A percentile compares a stretch with the other conserved stretches of the same genome.
phyloP scores from a whole-genome alignment of 495 filamentous ascomycete genomes.

The Podospora anserina region DNA sequence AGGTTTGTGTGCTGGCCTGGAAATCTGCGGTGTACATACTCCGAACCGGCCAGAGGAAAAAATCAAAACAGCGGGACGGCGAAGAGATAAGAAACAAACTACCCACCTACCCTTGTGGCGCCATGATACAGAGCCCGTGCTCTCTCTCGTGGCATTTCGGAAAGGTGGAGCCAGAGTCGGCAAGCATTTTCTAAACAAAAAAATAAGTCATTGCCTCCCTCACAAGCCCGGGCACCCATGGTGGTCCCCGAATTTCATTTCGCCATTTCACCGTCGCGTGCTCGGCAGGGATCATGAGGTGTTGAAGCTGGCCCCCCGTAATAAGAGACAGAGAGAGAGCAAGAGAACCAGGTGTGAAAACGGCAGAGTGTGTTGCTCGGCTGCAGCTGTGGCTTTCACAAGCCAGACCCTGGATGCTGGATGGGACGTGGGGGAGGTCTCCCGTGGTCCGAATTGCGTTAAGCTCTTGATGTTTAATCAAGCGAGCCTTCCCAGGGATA shows the following conservation, averaged over 20 bases:
- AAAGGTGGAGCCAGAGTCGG: neutral
- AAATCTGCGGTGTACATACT: neutral
- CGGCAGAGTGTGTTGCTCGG: neutral
- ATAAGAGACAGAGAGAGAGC: neutral
- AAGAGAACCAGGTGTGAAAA: neutral
- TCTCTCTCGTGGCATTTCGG: neutral
- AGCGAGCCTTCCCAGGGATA: conserved; percentile 10
- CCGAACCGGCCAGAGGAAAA: too few species aligned
- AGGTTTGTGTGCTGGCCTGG: neutral
- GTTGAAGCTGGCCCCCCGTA: neutral
- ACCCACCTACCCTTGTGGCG: neutral
- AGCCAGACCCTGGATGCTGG: neutral
- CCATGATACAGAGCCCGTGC: neutral
- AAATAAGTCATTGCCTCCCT: neutral
- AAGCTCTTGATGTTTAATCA: conserved; percentile 1
- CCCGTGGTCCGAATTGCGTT: conserved; percentile 5
- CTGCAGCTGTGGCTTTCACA: neutral
- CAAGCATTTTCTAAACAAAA: neutral
- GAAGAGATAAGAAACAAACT: neutral
- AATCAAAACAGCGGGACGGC: neutral
- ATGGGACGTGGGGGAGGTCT: neutral
- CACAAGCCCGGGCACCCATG: neutral
- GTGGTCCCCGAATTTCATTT: neutral
- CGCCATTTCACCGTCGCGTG: neutral
- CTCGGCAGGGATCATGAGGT: conserved; percentile 6